Base-by-base conservation (phyloP, 495 filamentous ascomycete genomes). In the Corynascus novoguineensis region DNA sequence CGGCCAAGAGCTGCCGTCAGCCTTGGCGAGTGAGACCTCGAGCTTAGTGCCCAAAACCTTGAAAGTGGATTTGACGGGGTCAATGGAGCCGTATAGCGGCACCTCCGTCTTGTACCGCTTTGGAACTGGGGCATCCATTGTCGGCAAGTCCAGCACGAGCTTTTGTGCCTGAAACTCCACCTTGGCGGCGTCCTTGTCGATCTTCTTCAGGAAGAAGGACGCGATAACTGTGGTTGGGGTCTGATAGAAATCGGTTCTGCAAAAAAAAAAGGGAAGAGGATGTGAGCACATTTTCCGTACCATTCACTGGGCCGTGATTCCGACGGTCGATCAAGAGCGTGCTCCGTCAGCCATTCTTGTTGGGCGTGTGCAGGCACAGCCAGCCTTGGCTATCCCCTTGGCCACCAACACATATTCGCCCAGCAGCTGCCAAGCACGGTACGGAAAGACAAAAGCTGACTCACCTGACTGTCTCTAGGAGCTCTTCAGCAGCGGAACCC, bases 21-120 rank as follows among this genome's bases (percentile, higher is more conserved):
- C 83, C 79, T 97, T 97, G 59, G 76, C 78, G 51, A 98, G 78
- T 28, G 79, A 89, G 59, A 97, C 75, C 66, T 98, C 95, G 38
- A 97, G 74, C 75, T 98, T 98, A 9, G 93, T 96, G n/a, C 90
- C 91, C 71, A 97, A 76, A 37, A 98, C 86, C 70, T 88, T 90
- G 74, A 84, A 93, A 54, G 74, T 80, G 40, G 86, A 90, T 63
- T 85, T 81, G 48, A 81, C 83, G 9, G 86, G 64, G 60, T 96
- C 80, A 62, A 98, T 89, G 7, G 75, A 60, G 14, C 78, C 91
- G 68, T 86, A 97, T 6, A 97, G 81, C 14, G 83, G 82, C 51
- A 96, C 82, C 35, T 78, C 81, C 34, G 81, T 78, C 69, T 81
- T 84, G 70, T 90, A 97, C 42, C 87, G 82, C 78, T 96, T 98